Evolutionary conservation across 1,284 basidiomycete genomes (phyloP).

Genomic region (Boletus mariae): DNA sequence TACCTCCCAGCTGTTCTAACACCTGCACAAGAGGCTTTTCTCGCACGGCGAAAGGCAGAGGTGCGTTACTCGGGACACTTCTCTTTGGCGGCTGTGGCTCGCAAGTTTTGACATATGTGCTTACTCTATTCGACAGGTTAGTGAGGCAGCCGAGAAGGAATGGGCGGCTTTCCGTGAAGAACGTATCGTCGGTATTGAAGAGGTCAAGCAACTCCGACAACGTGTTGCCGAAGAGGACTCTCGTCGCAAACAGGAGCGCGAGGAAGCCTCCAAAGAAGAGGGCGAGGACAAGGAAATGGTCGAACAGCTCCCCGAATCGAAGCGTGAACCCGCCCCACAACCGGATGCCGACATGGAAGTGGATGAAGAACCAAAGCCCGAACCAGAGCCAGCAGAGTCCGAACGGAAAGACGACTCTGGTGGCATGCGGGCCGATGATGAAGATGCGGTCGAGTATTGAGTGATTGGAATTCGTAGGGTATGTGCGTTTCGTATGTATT

Average conservation of each 20-base stretch:
- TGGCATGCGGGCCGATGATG: conserved; percentile 48
- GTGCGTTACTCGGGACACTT: conserved; percentile 34
- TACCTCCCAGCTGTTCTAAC: conserved; percentile 69
- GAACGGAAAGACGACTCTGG: conserved; percentile 41
- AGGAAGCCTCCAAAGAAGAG: conserved; percentile 39
- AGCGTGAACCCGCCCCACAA: conserved; percentile 20
- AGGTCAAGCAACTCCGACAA: conserved; percentile 58
- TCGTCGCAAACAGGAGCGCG: conserved; percentile 45
- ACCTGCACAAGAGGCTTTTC: conserved; percentile 66
- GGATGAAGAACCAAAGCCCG: conserved; percentile 36
- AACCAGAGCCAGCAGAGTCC: conserved; percentile 36
- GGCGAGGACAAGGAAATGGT: conserved; percentile 29
- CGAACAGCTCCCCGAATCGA: conserved; percentile 18
- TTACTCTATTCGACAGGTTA: conserved; percentile 41
- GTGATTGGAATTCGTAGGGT: conserved; percentile 16
- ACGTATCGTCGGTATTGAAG: conserved; percentile 53
- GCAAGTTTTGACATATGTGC: not conserved
- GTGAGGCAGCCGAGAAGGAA: conserved; percentile 62
- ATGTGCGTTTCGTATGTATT: conserved; percentile 29
- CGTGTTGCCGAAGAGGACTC: conserved; percentile 59
- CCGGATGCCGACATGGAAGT: conserved; percentile 44
- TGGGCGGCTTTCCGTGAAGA: conserved; percentile 62
- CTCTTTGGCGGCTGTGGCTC: not conserved
- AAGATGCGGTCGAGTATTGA: conserved; percentile 61
- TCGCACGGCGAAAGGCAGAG: conserved; percentile 58